Conservation (phyloP, 257 asterid species). For the Solanum peruvianum region DNA sequence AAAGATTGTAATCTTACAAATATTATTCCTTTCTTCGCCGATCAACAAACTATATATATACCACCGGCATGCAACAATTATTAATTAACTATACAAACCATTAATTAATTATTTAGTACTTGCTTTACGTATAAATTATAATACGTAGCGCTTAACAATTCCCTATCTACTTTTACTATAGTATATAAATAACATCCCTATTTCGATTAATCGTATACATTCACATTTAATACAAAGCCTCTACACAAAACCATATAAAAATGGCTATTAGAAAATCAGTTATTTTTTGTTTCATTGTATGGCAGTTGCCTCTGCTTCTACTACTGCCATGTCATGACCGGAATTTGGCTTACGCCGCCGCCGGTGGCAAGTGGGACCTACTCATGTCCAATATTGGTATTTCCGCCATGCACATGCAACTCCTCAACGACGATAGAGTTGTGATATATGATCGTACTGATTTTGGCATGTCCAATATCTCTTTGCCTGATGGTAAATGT, state of each 20-base stretch:
- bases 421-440: slow-evolving; percentile 33
- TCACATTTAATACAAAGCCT: background rate
- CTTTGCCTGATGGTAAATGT: slow-evolving; percentile 27
- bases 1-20: background rate
- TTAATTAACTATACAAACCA: background rate
- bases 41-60: background rate
- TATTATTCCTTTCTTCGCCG: background rate
- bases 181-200: background rate
- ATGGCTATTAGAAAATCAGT: background rate
- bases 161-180: background rate
- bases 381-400: slow-evolving; percentile 26
- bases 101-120: background rate
- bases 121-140: background rate
- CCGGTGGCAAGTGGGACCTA: slow-evolving; percentile 32
- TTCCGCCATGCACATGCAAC: slow-evolving; percentile 58
- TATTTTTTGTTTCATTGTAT: background rate
- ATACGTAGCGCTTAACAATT: background rate
- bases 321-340: background rate
- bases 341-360: background rate
- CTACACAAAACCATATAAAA: background rate
- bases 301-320: background rate
- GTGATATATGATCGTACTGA: slow-evolving; percentile 42
- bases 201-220: background rate
- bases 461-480: slow-evolving; percentile 31
- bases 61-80: background rate